Base-by-base conservation (phyloP, 768 basidiomycete species). In the Leccinellum rugosiceps region DNA sequence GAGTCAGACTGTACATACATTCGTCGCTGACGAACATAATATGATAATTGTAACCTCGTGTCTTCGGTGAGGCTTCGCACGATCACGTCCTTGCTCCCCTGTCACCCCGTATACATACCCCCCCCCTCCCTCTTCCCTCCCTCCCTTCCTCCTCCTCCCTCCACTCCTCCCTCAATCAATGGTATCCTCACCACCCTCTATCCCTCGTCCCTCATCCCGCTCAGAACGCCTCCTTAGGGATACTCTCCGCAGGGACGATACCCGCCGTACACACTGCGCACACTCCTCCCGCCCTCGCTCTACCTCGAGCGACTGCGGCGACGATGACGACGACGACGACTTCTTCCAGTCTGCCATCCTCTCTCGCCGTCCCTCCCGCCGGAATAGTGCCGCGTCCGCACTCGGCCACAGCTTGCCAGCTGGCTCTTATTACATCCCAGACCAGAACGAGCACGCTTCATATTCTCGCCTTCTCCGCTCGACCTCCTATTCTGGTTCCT, bases 221-320 rank as follows among this genome's bases (percentile, higher is more conserved):
- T 83, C 82, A 4, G 80, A 85, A 63, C 76, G 77, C 10, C 77
- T 86, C 47, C 75, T 86, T 50, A 75, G 84, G 51, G 78, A 84
- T 59, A 78, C 84, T 10, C 77, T 86, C 53, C 75, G 80, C 48
- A 84, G 76, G 62, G 80, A 73, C 70, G 75, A 61, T 65, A 74
- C 66, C 71, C 80, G 63, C 68, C 76, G 58, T 68, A 72, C 61
- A 46, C 58, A 51, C 59, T 62, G 60, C 50, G 47, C 52, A 19
- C 53, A 35, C 50, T 31, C 66, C 51, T 48, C 71, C 21, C 57
- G 67, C 58, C 58, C 75, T 21, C 56, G 65, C 67, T 63, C 75
- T 30, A 45, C 54, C 31, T 59, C 61, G 31, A 70, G 65, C 53
- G 61, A 57, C 58, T 59, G 60, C 55, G 65, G 64, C 23, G 65